Evolutionary conservation across 352 stramenopile species (phyloP).

Genomic region (Pythium oligandrum): DNA sequence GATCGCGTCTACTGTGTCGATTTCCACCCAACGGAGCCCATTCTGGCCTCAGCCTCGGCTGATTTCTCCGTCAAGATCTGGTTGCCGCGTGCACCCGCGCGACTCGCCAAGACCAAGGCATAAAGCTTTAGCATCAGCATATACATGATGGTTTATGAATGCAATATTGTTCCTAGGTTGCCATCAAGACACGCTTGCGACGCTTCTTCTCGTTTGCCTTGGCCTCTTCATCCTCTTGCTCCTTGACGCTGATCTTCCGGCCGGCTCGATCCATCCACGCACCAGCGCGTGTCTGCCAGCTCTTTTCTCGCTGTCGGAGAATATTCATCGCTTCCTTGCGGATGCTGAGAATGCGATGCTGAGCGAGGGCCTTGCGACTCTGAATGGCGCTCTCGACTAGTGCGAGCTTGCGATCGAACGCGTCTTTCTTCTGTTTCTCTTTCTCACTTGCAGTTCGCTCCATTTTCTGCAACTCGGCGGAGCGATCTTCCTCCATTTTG

Average conservation of each 20-base stretch:
- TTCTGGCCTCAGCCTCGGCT: conserved; percentile 79
- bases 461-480: conserved; percentile 52
- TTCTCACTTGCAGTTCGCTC: conserved; percentile 33
- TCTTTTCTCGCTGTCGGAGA: conserved; percentile 63
- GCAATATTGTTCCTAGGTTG: conserved; percentile 20
- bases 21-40: conserved; percentile 82
- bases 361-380: conserved; percentile 59
- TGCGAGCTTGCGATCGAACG: conserved; percentile 74
- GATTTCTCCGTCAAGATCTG: conserved; percentile 87
- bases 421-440: conserved; percentile 61
- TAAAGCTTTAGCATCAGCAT: conserved; percentile 3
- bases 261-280: conserved; percentile 85
- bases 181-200: conserved; percentile 58
- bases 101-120: conserved; percentile 55
- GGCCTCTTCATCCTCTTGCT: conserved; percentile 84
- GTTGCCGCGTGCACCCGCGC: conserved; percentile 54
- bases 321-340: conserved; percentile 75
- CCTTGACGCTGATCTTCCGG: conserved; percentile 88
- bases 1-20: conserved; percentile 89
- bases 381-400: conserved; percentile 68
- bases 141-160: neutral
- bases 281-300: conserved; percentile 73
- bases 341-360: conserved; percentile 70
- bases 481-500: conserved; percentile 76
- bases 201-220: conserved; percentile 69